phyloP scores from a whole-genome alignment of 2,329 filamentous ascomycete genomes.

The Camillea tinctor region DNA sequence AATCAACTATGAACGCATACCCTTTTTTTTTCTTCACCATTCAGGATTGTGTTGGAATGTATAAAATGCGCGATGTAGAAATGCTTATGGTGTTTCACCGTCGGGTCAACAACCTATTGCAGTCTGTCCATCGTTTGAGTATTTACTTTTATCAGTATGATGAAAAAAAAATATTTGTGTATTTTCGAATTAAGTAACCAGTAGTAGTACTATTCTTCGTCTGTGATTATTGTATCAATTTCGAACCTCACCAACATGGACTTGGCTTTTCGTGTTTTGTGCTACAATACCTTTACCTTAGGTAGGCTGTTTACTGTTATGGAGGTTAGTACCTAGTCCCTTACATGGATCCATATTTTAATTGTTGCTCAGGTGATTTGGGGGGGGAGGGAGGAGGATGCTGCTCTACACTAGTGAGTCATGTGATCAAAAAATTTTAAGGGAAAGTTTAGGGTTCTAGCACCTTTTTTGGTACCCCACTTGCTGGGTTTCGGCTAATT shows the following conservation, averaged over 20 bases:
- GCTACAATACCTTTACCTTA: too few species aligned
- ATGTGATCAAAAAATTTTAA: slow-evolving; percentile 7
- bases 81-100: slow-evolving; percentile 14
- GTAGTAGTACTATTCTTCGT: not conserved
- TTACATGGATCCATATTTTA: not conserved
- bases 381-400: too few species aligned
- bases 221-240: not conserved
- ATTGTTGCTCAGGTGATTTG: slow-evolving; percentile 4
- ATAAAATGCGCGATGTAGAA: slow-evolving; percentile 18
- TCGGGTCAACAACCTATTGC: slow-evolving; percentile 11
- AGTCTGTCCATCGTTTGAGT: slow-evolving; percentile 17
- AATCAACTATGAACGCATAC: slow-evolving; percentile 23
- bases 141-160: slow-evolving; percentile 17
- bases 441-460: slow-evolving; percentile 22
- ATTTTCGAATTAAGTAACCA: not conserved
- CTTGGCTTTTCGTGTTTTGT: too few species aligned
- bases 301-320: too few species aligned
- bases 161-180: slow-evolving; percentile 9
- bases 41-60: slow-evolving; percentile 15
- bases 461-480: not conserved
- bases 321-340: too few species aligned
- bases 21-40: slow-evolving; percentile 23
- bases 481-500: slow-evolving; percentile 26
- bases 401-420: not conserved
- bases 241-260: not conserved